These are phyloP conservation scores for Sonneratia alba DNA, from an alignment of 345 rosid genomes.

Conservation along the genomic window DNA sequence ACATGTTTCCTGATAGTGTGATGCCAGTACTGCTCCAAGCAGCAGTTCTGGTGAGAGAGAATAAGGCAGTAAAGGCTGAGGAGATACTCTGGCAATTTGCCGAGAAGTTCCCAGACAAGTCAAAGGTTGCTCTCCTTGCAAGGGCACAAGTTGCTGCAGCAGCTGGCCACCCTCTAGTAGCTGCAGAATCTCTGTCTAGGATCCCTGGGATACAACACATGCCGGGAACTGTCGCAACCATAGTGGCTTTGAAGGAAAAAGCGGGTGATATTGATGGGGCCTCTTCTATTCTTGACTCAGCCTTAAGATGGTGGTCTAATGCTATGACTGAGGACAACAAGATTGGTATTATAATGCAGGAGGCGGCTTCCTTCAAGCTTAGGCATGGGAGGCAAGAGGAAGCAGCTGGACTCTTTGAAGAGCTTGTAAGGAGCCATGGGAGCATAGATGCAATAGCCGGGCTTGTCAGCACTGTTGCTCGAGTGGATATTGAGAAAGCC, in stretches of 20 bases:
- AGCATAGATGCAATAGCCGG: constrained; percentile 75
- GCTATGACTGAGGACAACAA: constrained; percentile 75
- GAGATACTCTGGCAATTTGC: constrained; percentile 62
- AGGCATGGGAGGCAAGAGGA: constrained; percentile 77
- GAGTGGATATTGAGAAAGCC: constrained; percentile 70
- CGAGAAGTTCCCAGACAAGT: constrained; percentile 59
- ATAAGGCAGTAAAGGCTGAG: constrained; percentile 80
- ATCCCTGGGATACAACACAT: constrained; percentile 74
- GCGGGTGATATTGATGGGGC: constrained; percentile 87
- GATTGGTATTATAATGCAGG: constrained; percentile 62
- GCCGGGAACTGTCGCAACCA: constrained; percentile 91
- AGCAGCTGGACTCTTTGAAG: constrained; percentile 72
- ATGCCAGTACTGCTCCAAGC: constrained; percentile 74
- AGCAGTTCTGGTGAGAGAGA: constrained; percentile 79
- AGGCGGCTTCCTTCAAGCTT: constrained; percentile 92
- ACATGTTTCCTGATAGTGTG: constrained; percentile 54
- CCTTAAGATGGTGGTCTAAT: constrained; percentile 82
- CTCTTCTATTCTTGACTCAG: constrained; percentile 58
- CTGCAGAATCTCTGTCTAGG: constrained; percentile 73
- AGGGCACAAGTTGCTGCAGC: constrained; percentile 92
- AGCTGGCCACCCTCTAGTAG: constrained; percentile 68
- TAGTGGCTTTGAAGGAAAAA: constrained; percentile 82
- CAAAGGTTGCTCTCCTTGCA: constrained; percentile 59
- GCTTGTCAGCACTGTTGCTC: constrained; percentile 81
- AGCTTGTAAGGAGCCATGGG: constrained; percentile 61